A percentile compares a stretch with the other conserved stretches of the same genome.
Evolutionary conservation across 768 basidiomycete genomes (phyloP).

Genomic region (Phylloporus sp.): DNA sequence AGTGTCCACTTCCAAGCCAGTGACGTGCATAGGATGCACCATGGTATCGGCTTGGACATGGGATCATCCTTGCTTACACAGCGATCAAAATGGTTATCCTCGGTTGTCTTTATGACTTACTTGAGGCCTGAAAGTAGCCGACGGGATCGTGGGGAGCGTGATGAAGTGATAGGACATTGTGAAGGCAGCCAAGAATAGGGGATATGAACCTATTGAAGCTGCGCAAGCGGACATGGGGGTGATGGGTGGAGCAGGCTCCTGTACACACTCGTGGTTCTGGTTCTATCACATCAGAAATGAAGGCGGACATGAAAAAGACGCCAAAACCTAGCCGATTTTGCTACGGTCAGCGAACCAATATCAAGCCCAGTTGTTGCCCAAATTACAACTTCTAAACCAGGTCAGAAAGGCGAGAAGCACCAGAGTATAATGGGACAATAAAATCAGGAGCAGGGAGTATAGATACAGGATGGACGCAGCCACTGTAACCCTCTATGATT

Average conservation of each 20-base stretch:
- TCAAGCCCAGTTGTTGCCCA: no score
- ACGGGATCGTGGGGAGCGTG: constrained; percentile 62
- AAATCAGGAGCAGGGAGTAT: constrained; percentile 39
- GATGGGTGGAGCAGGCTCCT: constrained; percentile 77
- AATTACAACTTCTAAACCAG: not conserved
- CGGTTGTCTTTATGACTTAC: constrained; percentile 43
- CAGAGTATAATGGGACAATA: constrained; percentile 47
- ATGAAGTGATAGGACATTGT: constrained; percentile 51
- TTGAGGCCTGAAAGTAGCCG: constrained; percentile 57
- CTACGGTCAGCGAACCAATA: not conserved
- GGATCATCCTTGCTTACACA: constrained; percentile 67
- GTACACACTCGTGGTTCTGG: constrained; percentile 41
- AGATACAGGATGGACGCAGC: constrained; percentile 18
- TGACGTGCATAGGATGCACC: constrained; percentile 64
- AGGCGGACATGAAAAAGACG: not conserved
- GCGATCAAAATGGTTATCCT: constrained; percentile 57
- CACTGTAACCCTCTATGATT: constrained; percentile 1
- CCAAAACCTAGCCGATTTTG: not conserved
- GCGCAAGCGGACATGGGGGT: constrained; percentile 58
- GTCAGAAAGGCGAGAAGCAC: not conserved
- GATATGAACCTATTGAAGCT: constrained; percentile 50
- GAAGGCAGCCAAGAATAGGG: constrained; percentile 45
- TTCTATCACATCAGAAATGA: not conserved
- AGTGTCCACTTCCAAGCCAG: constrained; percentile 41
- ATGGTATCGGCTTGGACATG: constrained; percentile 68